These are phyloP conservation scores for Ambrosia hybrid DNA, from an alignment of 140 eudicot species.

Conservation along the genomic window DNA sequence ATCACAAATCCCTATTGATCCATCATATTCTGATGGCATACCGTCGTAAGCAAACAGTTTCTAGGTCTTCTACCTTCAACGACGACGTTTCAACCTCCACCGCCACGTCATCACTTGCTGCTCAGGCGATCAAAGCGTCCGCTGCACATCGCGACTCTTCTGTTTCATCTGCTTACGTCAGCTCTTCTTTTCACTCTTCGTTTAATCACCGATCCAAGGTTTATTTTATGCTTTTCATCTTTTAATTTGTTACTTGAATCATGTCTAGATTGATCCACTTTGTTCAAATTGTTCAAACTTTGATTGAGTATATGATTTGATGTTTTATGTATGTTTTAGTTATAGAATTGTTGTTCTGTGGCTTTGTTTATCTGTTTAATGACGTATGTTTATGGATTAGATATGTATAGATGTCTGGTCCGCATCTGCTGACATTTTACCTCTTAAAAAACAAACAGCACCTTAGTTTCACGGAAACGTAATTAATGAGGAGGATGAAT, in stretches of 20 bases:
- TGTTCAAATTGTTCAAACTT: neutral
- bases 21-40: slow-evolving; percentile 48
- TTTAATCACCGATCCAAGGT: slow-evolving; percentile 43
- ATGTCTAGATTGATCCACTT: neutral
- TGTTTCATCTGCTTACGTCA: slow-evolving; percentile 45
- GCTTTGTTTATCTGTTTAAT: too few species aligned
- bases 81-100: slow-evolving; percentile 1
- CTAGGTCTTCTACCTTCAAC: too few species aligned
- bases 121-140: slow-evolving; percentile 80
- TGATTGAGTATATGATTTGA: neutral
- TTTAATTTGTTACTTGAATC: neutral
- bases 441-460: too few species aligned
- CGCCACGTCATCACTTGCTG: slow-evolving; percentile 58
- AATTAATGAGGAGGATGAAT: too few species aligned
- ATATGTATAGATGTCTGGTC: too few species aligned
- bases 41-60: slow-evolving; percentile 55
- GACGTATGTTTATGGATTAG: too few species aligned
- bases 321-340: too few species aligned
- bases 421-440: too few species aligned
- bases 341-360: too few species aligned
- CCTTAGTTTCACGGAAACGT: too few species aligned
- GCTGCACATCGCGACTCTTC: slow-evolving; percentile 67
- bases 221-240: slow-evolving; percentile 9
- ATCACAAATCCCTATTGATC: neutral
- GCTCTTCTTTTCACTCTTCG: slow-evolving; percentile 34